These are phyloP conservation scores for Colletotrichum sp. DNA, from an alignment of 2,329 filamentous ascomycete genomes.

Conservation along the genomic window DNA sequence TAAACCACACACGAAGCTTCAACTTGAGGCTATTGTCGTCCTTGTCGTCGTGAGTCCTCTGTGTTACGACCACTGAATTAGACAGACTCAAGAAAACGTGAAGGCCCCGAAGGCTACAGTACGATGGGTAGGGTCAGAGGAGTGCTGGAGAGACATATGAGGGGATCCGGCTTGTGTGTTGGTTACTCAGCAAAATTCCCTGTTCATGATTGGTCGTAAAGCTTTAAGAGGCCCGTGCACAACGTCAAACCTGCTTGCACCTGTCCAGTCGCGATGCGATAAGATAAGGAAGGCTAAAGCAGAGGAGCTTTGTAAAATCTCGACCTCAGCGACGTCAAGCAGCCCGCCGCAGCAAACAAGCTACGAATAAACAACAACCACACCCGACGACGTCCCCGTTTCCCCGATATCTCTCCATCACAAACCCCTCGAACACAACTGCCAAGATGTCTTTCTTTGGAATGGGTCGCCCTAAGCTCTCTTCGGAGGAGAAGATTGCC, in stretches of 20 bases:
- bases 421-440: background rate
- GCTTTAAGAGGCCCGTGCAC: background rate
- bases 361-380: background rate
- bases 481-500: slow-evolving; percentile 96
- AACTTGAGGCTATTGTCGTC: background rate
- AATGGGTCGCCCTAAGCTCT: slow-evolving; percentile 75
- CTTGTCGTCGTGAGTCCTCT: background rate
- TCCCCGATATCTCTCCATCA: background rate
- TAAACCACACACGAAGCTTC: background rate
- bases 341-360: background rate
- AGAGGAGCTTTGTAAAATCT: slow-evolving; percentile 22
- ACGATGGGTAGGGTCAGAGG: background rate
- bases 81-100: background rate
- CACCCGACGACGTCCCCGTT: background rate
- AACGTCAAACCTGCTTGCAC: background rate
- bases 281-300: slow-evolving; percentile 8
- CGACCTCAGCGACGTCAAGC: slow-evolving; percentile 16
- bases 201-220: background rate
- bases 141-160: background rate
- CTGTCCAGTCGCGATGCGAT: background rate
- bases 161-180: background rate
- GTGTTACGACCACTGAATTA: background rate
- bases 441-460: slow-evolving; percentile 50
- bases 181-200: background rate
- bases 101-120: background rate